These are phyloP conservation scores for Hapsidospora chrysogenum DNA, from an alignment of 495 filamentous ascomycete genomes.

Conservation along the genomic window DNA sequence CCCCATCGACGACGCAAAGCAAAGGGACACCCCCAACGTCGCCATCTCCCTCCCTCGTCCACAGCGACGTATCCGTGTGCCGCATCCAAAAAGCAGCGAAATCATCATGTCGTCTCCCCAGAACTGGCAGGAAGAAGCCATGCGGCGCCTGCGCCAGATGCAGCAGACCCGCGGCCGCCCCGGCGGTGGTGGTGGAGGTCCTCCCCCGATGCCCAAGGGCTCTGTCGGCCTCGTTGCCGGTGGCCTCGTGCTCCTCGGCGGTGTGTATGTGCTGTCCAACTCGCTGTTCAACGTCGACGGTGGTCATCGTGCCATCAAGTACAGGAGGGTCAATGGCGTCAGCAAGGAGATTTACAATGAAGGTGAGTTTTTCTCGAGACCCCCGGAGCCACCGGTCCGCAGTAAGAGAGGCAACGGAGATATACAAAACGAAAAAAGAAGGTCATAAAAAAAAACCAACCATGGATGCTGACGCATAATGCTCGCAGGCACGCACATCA, in stretches of 20 bases:
- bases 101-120: slow-evolving; percentile 1
- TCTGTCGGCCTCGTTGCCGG: slow-evolving; percentile 15
- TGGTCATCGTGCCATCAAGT: slow-evolving; percentile 98
- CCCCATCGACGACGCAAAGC: too few relatives aligned
- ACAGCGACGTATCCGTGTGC: too few relatives aligned
- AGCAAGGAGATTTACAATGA: slow-evolving; percentile 91
- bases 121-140: slow-evolving; percentile 3
- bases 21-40: too few relatives aligned
- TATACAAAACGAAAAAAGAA: background rate
- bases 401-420: background rate
- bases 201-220: slow-evolving; percentile 10
- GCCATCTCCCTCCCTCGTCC: too few relatives aligned
- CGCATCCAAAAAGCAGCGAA: too few relatives aligned
- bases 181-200: slow-evolving; percentile 21
- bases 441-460: too few relatives aligned
- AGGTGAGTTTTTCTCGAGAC: slow-evolving; percentile 38
- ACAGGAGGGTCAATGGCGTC: slow-evolving; percentile 84
- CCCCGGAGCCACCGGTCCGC: background rate
- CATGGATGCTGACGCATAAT: background rate
- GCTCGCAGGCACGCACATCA: slow-evolving; percentile 67
- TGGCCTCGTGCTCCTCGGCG: slow-evolving; percentile 43
- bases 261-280: slow-evolving; percentile 51
- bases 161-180: slow-evolving; percentile 9
- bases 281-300: slow-evolving; percentile 98
- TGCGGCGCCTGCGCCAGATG: slow-evolving; percentile 3